Base-by-base conservation (phyloP, 768 basidiomycete species). In the Suillus luteus region DNA sequence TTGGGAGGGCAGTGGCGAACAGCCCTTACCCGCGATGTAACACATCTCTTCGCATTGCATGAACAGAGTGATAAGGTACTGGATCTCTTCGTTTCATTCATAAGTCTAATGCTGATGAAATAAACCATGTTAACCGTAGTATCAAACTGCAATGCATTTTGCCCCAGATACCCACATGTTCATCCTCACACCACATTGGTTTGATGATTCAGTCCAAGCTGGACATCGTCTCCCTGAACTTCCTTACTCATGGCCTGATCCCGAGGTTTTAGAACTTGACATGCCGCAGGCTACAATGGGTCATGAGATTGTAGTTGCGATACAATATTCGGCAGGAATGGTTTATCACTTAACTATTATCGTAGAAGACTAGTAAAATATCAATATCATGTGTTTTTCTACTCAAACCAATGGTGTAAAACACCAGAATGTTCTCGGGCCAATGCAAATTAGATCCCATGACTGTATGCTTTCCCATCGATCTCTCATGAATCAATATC, bases 181-280 rank as follows among this genome's bases (percentile, higher is more conserved):
- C 59, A 79, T 93, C 10, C 70, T 96, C 22, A 82, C 94, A 0
- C 95, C 95, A 0, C 92, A 95, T 66, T 97, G 95, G 95, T 95
- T 95, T 65, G 92, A 95, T 68, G 93, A 95, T 67, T 82, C 83
- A 3, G 81, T 91, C 22, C 80, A 85, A 12, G 77, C 92, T 15
- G 86, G 85, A 3, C 73, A 82, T 12, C 75, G 75, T 10, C 73
- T 91, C 9, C 79, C 83, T 1, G 85, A 87, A 24, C 68, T 71
- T 0, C 77, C 82, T n/a, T 93, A 90, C 67, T 79, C 86, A 65
- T 93, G 90, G 87, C 94, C 93, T 0, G 82, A 92, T 14, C 91
- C 91, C 0, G 74, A 76, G 5, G 69, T 90, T 24, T 75, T 83
- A 62, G 77, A 72, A 38, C 71, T 71, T 5, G 70, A 71, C 3